Evolutionary conservation across 2,329 filamentous ascomycete genomes (phyloP).

Genomic region (Coniochaeta sp.): DNA sequence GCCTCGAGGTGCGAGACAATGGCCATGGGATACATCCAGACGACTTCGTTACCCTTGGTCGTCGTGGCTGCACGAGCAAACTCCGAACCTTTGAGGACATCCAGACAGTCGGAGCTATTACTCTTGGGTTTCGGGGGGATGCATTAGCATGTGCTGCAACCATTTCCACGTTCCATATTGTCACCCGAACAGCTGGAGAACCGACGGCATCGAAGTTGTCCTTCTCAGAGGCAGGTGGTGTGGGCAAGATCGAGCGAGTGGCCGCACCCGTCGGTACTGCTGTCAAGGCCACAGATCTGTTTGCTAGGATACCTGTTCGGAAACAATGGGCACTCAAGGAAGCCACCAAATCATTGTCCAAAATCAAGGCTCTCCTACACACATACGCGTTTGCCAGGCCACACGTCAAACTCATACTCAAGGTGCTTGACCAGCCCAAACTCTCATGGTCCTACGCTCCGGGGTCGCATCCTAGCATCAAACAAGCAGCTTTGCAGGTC

Average conservation of each 20-base stretch:
- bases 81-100: slow-evolving; percentile 58
- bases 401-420: slow-evolving; percentile 52
- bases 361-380: slow-evolving; percentile 53
- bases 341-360: slow-evolving; percentile 46
- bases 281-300: slow-evolving; percentile 52
- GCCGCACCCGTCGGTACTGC: slow-evolving; percentile 63
- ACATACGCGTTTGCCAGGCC: slow-evolving; percentile 62
- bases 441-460: slow-evolving; percentile 58
- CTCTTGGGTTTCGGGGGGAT: slow-evolving; percentile 70
- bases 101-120: slow-evolving; percentile 43
- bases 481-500: slow-evolving; percentile 55
- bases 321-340: slow-evolving; percentile 50
- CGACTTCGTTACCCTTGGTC: slow-evolving; percentile 57
- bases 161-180: slow-evolving; percentile 52
- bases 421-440: slow-evolving; percentile 45
- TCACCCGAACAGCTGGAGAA: slow-evolving; percentile 56
- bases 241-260: slow-evolving; percentile 25
- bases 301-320: slow-evolving; percentile 56
- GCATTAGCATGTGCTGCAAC: slow-evolving; percentile 60
- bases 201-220: slow-evolving; percentile 45
- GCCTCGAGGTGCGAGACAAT: slow-evolving; percentile 65
- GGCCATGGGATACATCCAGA: slow-evolving; percentile 60
- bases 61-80: slow-evolving; percentile 68
- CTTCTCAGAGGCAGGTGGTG: slow-evolving; percentile 34
- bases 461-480: slow-evolving; percentile 35